These are phyloP conservation scores for Dictyostelium discoideum DNA, from an alignment of 78 protist species.

Conservation along the genomic window DNA sequence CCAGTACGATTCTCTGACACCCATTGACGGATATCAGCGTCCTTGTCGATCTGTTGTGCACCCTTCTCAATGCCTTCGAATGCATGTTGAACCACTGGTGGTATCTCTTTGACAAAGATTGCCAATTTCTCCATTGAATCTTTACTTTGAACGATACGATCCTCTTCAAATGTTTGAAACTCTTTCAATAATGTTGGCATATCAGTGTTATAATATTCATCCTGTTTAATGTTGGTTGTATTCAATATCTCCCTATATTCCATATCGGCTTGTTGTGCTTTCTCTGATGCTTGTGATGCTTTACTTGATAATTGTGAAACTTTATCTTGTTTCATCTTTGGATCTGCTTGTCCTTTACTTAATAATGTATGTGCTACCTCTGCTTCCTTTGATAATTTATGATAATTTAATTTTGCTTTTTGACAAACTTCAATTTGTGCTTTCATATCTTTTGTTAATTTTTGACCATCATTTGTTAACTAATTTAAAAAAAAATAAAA, in stretches of 20 bases:
- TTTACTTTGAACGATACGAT: conserved; percentile 48
- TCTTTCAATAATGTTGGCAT: conserved; percentile 75
- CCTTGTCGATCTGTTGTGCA: conserved; percentile 59
- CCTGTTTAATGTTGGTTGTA: conserved; percentile 60
- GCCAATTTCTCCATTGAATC: conserved; percentile 34
- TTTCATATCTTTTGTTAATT: conserved; percentile 76
- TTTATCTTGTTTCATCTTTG: conserved; percentile 77
- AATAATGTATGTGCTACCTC: conserved; percentile 68
- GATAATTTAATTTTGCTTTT: conserved; percentile 81
- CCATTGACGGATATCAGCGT: conserved; percentile 75
- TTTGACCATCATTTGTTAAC: conserved; percentile 73
- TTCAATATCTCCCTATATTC: conserved; percentile 59
- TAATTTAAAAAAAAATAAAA: neutral
- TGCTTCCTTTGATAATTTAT: conserved; percentile 77
- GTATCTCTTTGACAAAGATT: conserved; percentile 33
- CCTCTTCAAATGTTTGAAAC: conserved; percentile 84
- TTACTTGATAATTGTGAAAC: conserved; percentile 42
- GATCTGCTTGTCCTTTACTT: conserved; percentile 76
- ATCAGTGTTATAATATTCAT: conserved; percentile 51
- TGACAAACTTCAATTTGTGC: conserved; percentile 44
- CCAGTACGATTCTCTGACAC: conserved; percentile 67
- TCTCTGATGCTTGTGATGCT: conserved; percentile 72
- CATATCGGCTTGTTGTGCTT: conserved; percentile 73
- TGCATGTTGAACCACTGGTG: conserved; percentile 53
- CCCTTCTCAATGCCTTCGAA: conserved; percentile 21